These are phyloP conservation scores for Fusarium papillatum DNA, from an alignment of 2,329 filamentous ascomycete genomes.

Conservation along the genomic window DNA sequence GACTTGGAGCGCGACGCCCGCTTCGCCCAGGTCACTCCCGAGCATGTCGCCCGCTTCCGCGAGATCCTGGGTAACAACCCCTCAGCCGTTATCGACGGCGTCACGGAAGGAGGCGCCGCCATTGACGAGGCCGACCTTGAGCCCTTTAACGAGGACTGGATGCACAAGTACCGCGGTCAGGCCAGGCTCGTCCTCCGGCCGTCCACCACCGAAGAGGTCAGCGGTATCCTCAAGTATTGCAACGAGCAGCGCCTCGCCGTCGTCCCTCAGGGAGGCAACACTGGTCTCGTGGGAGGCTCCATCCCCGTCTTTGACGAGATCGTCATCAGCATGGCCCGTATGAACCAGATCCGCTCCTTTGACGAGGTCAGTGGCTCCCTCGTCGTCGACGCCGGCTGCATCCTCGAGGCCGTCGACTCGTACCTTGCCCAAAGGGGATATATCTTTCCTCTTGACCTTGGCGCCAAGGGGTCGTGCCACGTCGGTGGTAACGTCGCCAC, in stretches of 20 bases:
- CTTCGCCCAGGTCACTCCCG: constrained; percentile 79
- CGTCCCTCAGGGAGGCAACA: constrained; percentile 97
- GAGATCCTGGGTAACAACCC: constrained; percentile 79
- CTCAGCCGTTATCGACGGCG: constrained; percentile 87
- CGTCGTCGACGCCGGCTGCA: constrained; percentile 90
- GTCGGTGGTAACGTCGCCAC: constrained; percentile 97
- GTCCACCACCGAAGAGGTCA: constrained; percentile 87
- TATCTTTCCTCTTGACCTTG: constrained; percentile 97
- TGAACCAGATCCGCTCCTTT: constrained; percentile 93
- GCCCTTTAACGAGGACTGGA: constrained; percentile 97
- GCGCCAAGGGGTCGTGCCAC: constrained; percentile 96
- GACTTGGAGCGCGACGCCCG: constrained; percentile 83
- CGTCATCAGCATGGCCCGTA: constrained; percentile 88
- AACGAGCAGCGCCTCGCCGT: constrained; percentile 94
- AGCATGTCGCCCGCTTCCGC: constrained; percentile 89
- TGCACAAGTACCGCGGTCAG: constrained; percentile 97
- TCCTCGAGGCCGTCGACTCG: constrained; percentile 90
- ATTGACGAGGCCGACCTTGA: constrained; percentile 87
- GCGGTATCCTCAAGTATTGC: constrained; percentile 93
- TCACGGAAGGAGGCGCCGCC: constrained; percentile 72
- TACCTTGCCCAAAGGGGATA: constrained; percentile 86
- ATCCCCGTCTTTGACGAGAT: constrained; percentile 99
- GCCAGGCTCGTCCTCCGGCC: constrained; percentile 90
- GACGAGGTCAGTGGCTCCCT: constrained; percentile 93
- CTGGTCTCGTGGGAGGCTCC: constrained; percentile 93